Conservation (phyloP, 805 yeast species). For the Ogataea trehalophila region DNA sequence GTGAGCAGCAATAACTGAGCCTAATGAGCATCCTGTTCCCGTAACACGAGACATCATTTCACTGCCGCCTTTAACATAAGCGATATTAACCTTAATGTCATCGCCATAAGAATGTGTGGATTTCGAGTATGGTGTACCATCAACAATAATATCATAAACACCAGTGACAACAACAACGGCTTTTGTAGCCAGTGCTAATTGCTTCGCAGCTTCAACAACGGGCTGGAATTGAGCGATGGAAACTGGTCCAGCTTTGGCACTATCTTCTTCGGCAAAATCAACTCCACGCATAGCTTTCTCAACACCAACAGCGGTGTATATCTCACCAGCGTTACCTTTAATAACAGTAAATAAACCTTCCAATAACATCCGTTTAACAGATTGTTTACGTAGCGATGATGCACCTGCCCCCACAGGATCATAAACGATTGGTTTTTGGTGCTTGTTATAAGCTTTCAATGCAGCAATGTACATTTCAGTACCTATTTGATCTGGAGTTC, state of each 20-base stretch:
- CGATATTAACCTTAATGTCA: conserved; percentile 24
- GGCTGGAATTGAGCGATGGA: conserved; percentile 15
- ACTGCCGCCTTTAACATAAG: conserved; percentile 51
- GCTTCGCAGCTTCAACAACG: conserved; percentile 38
- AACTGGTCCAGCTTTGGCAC: conserved; percentile 10
- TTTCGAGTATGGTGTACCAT: conserved; percentile 30
- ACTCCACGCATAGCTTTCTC: conserved; percentile 63
- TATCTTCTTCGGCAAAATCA: conserved; percentile 33
- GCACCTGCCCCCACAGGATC: conserved; percentile 97
- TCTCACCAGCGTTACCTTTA: conserved; percentile 87
- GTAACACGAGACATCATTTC: conserved; percentile 62
- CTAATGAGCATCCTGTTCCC: conserved; percentile 81
- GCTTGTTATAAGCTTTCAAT: conserved; percentile 49
- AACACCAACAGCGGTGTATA: conserved; percentile 51
- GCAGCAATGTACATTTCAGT: conserved; percentile 46
- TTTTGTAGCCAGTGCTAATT: conserved; percentile 46
- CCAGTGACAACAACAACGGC: conserved; percentile 75
- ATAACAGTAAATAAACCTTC: conserved; percentile 60
- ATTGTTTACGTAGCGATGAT: conserved; percentile 47
- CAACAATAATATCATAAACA: conserved; percentile 43
- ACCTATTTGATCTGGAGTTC: conserved; percentile 52
- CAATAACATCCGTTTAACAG: conserved; percentile 46
- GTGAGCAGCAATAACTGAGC: conserved; percentile 61
- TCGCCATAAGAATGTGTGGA: conserved; percentile 3
- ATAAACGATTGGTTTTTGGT: conserved; percentile 60